Evolutionary conservation across 2,329 filamentous ascomycete species (phyloP), one percentile per base, ranked within the genome.

Genomic region (Colletotrichum simmondsii): DNA sequence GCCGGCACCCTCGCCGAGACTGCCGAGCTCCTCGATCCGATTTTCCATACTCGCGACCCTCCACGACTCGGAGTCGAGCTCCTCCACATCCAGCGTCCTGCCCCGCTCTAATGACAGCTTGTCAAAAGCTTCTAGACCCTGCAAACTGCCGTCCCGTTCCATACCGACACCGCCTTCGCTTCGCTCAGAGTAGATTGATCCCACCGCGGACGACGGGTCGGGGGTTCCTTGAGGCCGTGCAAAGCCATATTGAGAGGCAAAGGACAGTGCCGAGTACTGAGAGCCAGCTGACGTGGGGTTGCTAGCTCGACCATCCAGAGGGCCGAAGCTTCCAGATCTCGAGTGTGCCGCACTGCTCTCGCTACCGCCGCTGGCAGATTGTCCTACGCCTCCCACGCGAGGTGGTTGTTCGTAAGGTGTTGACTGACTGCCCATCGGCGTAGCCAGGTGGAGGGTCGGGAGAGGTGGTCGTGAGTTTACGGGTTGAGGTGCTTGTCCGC

Each of bases 51-150:
- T 97, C 12, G 96, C 97, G 64, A 97, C 95, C 80, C 94, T 92
- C 97, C 97, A 99, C 24, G 95, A 95, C 75, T 97, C 94, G 78
- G 98, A 95, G 80, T 98, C 96, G 61, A 99, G 85, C 77, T 98
- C 96, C 78, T 98, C 96, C 4, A 98, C 96, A 81, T 99, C 97
- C 52, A 96, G 85, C 28, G 92, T 93, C 75, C 94, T 89, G 46
- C 95, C 95, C 82, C 93, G 95, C 76, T 98, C 95, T 58, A 97
- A 81, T 62, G 91, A 93, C 77, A 97, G 83, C 81, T 95, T 92
- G 76, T 97, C 95, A 71, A 98, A 91, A 3, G 91, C 92, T 73
- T 95, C 88, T 3, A 97, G 85, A 4, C 92, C 92, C 78, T 94
- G 93, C 82, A 94, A 88, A 79, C 94, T 97, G 76, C 91, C 91